phyloP scores from a whole-genome alignment of 352 stramenopile species.

The Pythium volutum region DNA sequence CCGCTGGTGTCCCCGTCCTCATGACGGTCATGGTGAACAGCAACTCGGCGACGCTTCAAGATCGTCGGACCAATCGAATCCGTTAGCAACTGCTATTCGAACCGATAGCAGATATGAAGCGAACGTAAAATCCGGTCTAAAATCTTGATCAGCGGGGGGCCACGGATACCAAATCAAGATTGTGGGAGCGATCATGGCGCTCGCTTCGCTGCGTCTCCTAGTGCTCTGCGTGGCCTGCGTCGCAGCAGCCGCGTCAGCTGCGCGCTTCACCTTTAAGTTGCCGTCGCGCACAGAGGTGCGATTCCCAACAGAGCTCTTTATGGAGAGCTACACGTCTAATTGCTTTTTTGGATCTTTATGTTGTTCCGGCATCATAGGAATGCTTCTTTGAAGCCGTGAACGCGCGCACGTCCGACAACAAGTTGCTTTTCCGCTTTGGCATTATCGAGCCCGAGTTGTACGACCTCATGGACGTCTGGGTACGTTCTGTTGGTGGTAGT shows the following conservation, averaged over 20 bases:
- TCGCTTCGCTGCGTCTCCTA: slow-evolving; percentile 17
- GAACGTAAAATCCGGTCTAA: not conserved
- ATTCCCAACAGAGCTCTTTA: not conserved
- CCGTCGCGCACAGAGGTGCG: slow-evolving; percentile 25
- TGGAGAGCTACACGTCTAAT: not conserved
- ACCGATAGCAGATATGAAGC: not conserved
- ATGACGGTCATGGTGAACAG: too few species aligned
- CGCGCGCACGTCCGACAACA: slow-evolving; percentile 31
- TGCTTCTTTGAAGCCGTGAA: slow-evolving; percentile 32
- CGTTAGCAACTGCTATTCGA: not conserved
- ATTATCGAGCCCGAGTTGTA: slow-evolving; percentile 29
- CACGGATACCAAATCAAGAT: not conserved
- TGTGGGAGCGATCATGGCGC: slow-evolving; percentile 15
- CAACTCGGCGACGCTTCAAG: slow-evolving; percentile 7
- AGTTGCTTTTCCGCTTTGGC: slow-evolving; percentile 34
- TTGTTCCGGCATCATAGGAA: slow-evolving; percentile 14
- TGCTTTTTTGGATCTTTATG: not conserved
- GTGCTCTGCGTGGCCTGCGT: slow-evolving; percentile 9
- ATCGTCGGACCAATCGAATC: not conserved
- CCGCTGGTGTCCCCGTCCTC: not conserved
- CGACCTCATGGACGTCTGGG: slow-evolving; percentile 29
- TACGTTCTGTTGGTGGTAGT: slow-evolving; percentile 9
- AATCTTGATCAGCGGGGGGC: slow-evolving; percentile 1
- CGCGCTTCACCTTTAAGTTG: slow-evolving; percentile 28
- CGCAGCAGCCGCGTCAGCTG: slow-evolving; percentile 3